Conservation (phyloP, 129 eudicot genomes). For the Solidago caesia region DNA sequence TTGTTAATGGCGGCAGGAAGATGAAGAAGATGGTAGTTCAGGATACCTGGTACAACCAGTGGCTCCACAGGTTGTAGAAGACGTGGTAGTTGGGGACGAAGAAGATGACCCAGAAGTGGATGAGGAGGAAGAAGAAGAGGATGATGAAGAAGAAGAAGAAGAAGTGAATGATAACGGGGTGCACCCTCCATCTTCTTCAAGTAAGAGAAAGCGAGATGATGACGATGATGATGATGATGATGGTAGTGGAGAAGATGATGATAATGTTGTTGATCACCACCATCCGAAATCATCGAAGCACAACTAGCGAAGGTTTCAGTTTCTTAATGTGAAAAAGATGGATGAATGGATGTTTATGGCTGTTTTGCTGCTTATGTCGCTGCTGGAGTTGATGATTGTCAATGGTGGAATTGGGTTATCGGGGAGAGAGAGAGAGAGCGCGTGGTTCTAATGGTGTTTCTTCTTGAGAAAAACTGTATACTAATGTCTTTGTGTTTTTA, state of each 20-base stretch:
- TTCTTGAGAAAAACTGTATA: slow-evolving; percentile 27
- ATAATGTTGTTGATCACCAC: slow-evolving; percentile 32
- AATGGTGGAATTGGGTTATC: slow-evolving; percentile 4
- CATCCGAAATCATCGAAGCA: slow-evolving; percentile 54
- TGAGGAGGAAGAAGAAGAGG: slow-evolving; percentile 45
- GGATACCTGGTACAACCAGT: slow-evolving; percentile 92
- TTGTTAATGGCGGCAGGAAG: slow-evolving; percentile 54
- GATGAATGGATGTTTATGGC: background rate
- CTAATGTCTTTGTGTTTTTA: slow-evolving; percentile 23
- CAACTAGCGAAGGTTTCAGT: slow-evolving; percentile 22
- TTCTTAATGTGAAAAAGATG: slow-evolving; percentile 9
- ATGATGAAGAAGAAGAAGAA: slow-evolving; percentile 49
- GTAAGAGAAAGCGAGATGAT: slow-evolving; percentile 58
- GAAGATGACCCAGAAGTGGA: slow-evolving; percentile 50
- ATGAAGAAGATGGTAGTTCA: slow-evolving; percentile 66
- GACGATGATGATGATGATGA: slow-evolving; percentile 40
- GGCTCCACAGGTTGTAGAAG: slow-evolving; percentile 45
- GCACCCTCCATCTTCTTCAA: slow-evolving; percentile 49
- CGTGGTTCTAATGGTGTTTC: background rate
- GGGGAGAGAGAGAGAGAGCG: slow-evolving; percentile 13
- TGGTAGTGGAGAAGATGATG: slow-evolving; percentile 38
- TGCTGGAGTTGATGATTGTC: slow-evolving; percentile 7
- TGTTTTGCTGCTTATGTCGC: background rate
- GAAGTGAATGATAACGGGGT: slow-evolving; percentile 61
- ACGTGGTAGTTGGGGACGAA: slow-evolving; percentile 33